Percentiles rank a stretch among this genome's conserved stretches.
phyloP scores from a whole-genome alignment of 2,329 filamentous ascomycete genomes.

The Botrytis medusae region DNA sequence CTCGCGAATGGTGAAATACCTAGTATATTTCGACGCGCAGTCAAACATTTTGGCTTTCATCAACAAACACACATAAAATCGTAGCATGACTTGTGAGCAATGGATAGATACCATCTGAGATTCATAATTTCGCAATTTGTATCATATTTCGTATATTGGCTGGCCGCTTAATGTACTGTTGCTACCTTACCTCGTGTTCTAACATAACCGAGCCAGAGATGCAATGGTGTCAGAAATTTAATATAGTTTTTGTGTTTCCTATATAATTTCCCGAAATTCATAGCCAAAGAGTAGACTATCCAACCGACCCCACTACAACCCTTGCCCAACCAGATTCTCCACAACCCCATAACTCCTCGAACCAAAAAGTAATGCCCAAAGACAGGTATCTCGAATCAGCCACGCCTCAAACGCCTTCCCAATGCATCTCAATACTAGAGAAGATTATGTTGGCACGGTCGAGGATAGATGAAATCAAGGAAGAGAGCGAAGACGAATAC shows the following conservation, averaged over 20 bases:
- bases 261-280: not conserved
- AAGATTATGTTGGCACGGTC: constrained; percentile 21
- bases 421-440: constrained; percentile 21
- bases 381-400: constrained; percentile 6
- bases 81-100: too few species aligned
- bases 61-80: too few species aligned
- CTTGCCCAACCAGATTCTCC: not conserved
- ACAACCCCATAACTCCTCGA: not conserved
- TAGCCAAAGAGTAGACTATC: not conserved
- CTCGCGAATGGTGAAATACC: too few species aligned
- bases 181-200: not conserved
- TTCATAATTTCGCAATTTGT: too few species aligned
- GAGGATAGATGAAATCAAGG: constrained; percentile 20
- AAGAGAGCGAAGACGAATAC: constrained; percentile 5
- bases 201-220: not conserved
- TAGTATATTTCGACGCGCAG: too few species aligned
- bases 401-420: constrained; percentile 21
- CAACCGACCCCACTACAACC: constrained; percentile 1
- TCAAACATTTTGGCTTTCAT: too few species aligned
- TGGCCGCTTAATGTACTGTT: too few species aligned
- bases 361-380: not conserved
- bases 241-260: not conserved
- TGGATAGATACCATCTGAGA: too few species aligned
- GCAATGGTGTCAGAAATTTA: not conserved
- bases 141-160: too few species aligned